phyloP scores from a whole-genome alignment of 441 rosid species.

The Populus tomentosa region DNA sequence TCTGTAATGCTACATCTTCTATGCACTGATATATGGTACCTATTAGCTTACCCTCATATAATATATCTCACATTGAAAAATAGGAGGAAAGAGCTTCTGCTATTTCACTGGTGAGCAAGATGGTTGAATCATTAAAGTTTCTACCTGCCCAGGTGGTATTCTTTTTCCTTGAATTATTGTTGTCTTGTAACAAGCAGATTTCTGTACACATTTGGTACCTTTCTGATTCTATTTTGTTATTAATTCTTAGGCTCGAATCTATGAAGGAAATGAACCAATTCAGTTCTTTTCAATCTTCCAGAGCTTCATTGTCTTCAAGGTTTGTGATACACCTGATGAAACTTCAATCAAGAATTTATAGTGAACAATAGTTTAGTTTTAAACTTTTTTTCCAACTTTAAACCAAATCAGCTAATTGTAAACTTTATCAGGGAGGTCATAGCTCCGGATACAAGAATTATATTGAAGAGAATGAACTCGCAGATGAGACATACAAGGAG shows the following conservation, averaged over 20 bases:
- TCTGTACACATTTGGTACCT: background rate
- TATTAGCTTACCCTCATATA: background rate
- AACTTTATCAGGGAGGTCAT: slow-evolving; percentile 71
- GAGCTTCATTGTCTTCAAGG: slow-evolving; percentile 49
- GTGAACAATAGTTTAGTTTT: background rate
- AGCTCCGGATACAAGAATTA: slow-evolving; percentile 77
- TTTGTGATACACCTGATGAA: background rate
- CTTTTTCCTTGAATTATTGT: background rate
- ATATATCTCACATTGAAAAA: slow-evolving; percentile 17
- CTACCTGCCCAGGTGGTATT: slow-evolving; percentile 68
- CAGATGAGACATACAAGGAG: slow-evolving; percentile 74
- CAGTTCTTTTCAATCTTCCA: slow-evolving; percentile 93
- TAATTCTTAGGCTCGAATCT: slow-evolving; percentile 63
- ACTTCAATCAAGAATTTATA: background rate
- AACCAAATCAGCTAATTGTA: slow-evolving; percentile 19
- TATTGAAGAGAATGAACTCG: slow-evolving; percentile 65
- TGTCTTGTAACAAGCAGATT: slow-evolving; percentile 13
- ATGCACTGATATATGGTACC: background rate
- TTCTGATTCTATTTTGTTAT: slow-evolving; percentile 19
- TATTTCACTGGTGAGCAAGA: slow-evolving; percentile 66
- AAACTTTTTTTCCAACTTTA: slow-evolving; percentile 2
- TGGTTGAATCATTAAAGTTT: slow-evolving; percentile 92
- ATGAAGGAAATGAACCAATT: slow-evolving; percentile 88
- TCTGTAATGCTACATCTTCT: background rate
- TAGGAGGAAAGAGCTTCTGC: slow-evolving; percentile 89